phyloP scores from a whole-genome alignment of 2,329 filamentous ascomycete genomes.

The Neopestalotiopsis rosae region DNA sequence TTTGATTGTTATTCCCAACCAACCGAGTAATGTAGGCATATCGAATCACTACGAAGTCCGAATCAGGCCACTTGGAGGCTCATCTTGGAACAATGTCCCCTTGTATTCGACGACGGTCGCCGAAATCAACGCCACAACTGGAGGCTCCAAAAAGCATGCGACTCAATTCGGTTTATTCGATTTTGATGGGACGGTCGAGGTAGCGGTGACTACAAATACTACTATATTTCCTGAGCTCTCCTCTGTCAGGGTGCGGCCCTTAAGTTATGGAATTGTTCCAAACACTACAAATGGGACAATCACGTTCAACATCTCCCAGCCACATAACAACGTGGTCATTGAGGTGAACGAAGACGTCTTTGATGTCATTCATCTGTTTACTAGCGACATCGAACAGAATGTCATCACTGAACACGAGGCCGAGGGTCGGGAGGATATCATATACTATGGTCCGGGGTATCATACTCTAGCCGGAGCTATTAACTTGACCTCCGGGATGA shows the following conservation, averaged over 20 bases:
- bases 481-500: conserved; percentile 23
- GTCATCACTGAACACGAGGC: conserved; percentile 21
- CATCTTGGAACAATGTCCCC: conserved; percentile 1
- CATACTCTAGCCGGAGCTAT: conserved; percentile 22
- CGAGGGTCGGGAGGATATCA: conserved; percentile 22
- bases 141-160: conserved; percentile 8
- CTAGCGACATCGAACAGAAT: conserved; percentile 25
- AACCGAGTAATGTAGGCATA: too few species aligned
- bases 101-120: conserved; percentile 2
- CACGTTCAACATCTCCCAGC: conserved; percentile 23
- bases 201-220: conserved; percentile 17
- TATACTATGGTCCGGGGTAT: conserved; percentile 35
- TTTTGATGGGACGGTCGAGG: conserved; percentile 22
- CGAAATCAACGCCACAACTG: conserved; percentile 24
- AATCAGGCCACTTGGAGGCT: too few species aligned
- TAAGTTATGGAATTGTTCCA: conserved; percentile 23
- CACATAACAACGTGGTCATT: conserved; percentile 24
- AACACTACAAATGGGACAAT: conserved; percentile 16
- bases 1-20: too few species aligned
- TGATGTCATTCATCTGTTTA: conserved; percentile 31
- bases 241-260: conserved; percentile 20
- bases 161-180: conserved; percentile 25
- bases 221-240: background rate
- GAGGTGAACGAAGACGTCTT: conserved; percentile 35
- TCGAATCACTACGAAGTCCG: too few species aligned